Evolutionary conservation across 169 alveolate genomes (phyloP).

Genomic region (Plasmodium vivax): DNA sequence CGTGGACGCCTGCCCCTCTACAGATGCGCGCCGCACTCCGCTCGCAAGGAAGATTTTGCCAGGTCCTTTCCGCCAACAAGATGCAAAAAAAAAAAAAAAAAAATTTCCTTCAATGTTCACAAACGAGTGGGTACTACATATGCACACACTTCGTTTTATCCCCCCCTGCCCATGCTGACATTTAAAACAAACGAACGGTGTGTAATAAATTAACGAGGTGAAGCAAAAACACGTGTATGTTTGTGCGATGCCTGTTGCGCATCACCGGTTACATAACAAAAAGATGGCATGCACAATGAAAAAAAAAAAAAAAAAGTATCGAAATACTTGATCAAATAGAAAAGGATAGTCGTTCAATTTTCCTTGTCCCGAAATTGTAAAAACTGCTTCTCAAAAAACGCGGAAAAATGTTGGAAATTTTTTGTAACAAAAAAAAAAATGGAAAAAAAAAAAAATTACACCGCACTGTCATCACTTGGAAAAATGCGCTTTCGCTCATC

Average conservation of each 20-base stretch:
- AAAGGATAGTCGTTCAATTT: not conserved
- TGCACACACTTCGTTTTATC: not conserved
- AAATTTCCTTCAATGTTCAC: not conserved
- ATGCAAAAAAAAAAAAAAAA: not conserved
- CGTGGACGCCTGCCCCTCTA: not conserved
- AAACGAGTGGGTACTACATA: not conserved
- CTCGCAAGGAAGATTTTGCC: not conserved
- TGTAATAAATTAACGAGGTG: not conserved
- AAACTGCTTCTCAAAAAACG: not conserved
- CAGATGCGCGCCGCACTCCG: not conserved
- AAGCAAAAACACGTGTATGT: not conserved
- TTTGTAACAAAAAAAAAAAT: not conserved
- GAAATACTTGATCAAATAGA: not conserved
- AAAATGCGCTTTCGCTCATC: not conserved
- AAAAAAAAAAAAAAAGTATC: not conserved
- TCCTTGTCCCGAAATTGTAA: not conserved
- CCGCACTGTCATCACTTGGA: not conserved
- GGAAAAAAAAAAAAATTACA: not conserved
- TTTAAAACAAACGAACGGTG: not conserved
- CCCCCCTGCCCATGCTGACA: not conserved
- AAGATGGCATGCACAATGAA: not conserved
- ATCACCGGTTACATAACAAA: not conserved
- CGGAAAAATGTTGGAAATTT: not conserved
- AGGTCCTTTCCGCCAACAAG: not conserved
- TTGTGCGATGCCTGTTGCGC: not conserved